Conservation (phyloP, 169 alveolate species). For the Plasmodium coatneyi region DNA sequence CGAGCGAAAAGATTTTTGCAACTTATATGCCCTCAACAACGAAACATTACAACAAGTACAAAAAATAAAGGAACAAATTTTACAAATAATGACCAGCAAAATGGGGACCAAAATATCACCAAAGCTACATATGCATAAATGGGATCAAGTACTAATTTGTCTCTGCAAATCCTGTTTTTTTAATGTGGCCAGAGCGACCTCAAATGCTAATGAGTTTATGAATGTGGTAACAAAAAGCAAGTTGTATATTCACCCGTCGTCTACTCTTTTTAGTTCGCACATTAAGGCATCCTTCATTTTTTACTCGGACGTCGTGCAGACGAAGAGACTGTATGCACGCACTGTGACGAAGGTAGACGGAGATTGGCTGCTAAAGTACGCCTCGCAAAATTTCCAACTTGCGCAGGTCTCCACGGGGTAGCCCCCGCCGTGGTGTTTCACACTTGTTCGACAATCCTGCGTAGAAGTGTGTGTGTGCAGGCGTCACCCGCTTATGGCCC, state of each 20-base stretch:
- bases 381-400: slow-evolving; percentile 27
- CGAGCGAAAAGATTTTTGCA: slow-evolving; percentile 86
- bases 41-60: slow-evolving; percentile 86
- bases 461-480: background rate
- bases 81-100: slow-evolving; percentile 41
- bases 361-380: slow-evolving; percentile 71
- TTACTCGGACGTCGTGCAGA: slow-evolving; percentile 90
- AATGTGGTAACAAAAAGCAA: slow-evolving; percentile 51
- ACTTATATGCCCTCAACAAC: slow-evolving; percentile 83
- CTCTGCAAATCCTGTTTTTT: slow-evolving; percentile 82
- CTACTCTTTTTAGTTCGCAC: slow-evolving; percentile 77
- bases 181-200: slow-evolving; percentile 77
- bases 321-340: slow-evolving; percentile 90
- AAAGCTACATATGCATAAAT: slow-evolving; percentile 68
- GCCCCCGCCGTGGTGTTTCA: background rate
- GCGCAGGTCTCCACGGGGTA: background rate
- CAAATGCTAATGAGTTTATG: slow-evolving; percentile 48
- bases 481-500: background rate
- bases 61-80: slow-evolving; percentile 48
- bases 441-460: background rate
- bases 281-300: slow-evolving; percentile 86
- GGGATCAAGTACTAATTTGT: slow-evolving; percentile 76
- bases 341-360: slow-evolving; percentile 81
- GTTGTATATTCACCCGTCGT: slow-evolving; percentile 85
- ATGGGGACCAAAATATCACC: background rate